Percentiles rank a stretch among this genome's conserved stretches.
Conservation (phyloP, 2,329 filamentous ascomycete species). For the Cercospora zeina region DNA sequence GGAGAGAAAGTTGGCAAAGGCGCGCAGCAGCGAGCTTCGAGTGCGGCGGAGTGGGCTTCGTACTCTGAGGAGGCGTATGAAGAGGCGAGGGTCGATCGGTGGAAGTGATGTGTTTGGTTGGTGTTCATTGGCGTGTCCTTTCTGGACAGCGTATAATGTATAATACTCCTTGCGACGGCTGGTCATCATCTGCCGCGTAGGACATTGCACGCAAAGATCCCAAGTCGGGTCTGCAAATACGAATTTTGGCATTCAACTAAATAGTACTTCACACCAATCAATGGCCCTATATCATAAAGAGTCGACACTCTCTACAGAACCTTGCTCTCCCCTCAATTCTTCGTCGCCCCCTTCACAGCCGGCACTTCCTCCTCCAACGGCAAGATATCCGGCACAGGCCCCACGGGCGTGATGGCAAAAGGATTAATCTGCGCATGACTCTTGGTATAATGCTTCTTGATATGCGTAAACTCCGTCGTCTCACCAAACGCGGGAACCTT, state of each 20-base stretch:
- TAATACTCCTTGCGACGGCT: too few species aligned
- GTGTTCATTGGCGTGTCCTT: too few species aligned
- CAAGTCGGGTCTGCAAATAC: too few species aligned
- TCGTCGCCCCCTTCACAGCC: conserved; percentile 43
- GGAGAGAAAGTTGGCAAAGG: background rate
- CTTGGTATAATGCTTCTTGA: conserved; percentile 77
- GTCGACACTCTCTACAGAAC: too few species aligned
- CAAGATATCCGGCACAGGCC: conserved; percentile 80
- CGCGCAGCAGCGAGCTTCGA: background rate
- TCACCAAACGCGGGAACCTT: conserved; percentile 72
- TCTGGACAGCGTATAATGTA: too few species aligned
- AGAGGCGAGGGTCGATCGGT: background rate
- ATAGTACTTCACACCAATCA: too few species aligned
- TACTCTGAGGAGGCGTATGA: background rate
- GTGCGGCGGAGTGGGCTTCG: background rate
- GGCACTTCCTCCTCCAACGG: conserved; percentile 74
- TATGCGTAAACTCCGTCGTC: conserved; percentile 91
- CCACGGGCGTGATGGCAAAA: conserved; percentile 75
- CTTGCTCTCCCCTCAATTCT: conserved; percentile 5
- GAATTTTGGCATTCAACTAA: too few species aligned
- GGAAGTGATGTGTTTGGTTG: too few species aligned
- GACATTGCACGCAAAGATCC: too few species aligned
- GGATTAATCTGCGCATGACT: conserved; percentile 66
- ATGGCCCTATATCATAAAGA: too few species aligned
- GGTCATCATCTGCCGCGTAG: too few species aligned